Conservation (phyloP, 2,329 filamentous ascomycete species). For the Massarina eburnea region DNA sequence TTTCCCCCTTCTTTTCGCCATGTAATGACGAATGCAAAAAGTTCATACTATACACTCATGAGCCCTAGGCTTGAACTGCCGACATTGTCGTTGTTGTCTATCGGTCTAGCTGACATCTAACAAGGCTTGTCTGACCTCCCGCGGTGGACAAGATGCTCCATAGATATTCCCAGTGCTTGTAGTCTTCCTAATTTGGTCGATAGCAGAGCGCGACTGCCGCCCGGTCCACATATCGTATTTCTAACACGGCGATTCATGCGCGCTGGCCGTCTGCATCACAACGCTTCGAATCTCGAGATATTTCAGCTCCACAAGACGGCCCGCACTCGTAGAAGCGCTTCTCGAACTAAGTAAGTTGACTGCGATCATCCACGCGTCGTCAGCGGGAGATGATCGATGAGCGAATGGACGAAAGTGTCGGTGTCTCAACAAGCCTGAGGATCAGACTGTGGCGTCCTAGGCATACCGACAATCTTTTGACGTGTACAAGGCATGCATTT, state of each 20-base stretch:
- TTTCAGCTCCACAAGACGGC: neutral
- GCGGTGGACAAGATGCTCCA: neutral
- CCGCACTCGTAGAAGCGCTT: neutral
- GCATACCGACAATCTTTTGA: no score
- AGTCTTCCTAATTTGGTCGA: slow-evolving; percentile 4
- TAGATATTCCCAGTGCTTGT: neutral
- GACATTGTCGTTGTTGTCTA: no score
- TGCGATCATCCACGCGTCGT: slow-evolving; percentile 9
- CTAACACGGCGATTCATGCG: slow-evolving; percentile 11
- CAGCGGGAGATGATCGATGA: no score
- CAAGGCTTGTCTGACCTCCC: no score
- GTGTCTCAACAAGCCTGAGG: no score
- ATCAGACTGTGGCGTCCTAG: no score
- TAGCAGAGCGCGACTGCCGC: slow-evolving; percentile 7
- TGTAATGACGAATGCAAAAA: slow-evolving; percentile 8
- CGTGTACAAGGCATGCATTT: no score
- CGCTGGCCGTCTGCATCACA: slow-evolving; percentile 8
- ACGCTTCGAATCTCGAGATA: slow-evolving; percentile 9
- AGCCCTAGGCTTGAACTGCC: no score
- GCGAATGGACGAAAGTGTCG: no score
- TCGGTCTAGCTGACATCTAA: no score
- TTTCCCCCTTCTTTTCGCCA: neutral
- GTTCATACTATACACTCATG: no score
- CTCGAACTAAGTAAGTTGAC: neutral
- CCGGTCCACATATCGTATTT: slow-evolving; percentile 11